Base-by-base conservation (phyloP, 495 filamentous ascomycete species). In the Chaetomium fimeti region DNA sequence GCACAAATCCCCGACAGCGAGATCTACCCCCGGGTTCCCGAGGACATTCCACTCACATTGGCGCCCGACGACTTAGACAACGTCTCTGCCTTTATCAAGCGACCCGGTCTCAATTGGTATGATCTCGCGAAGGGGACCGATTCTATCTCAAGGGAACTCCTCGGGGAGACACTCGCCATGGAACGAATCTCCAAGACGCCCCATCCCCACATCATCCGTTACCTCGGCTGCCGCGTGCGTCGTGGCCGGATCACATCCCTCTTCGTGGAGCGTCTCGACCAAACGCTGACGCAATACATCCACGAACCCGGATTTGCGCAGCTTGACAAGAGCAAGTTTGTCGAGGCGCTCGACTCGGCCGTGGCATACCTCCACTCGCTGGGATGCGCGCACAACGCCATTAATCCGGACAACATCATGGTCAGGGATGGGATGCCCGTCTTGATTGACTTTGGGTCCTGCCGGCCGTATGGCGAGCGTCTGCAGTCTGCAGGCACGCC, bases 381-480 rank as follows among this genome's bases (percentile, higher is more conserved):
- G 18, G 76, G 76, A 0, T 68, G 72, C 47, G 79, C 76, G 18
- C 79, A 81, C 56, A 78, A 78, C 45, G 73, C 75, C 40, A 67
- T 81, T 27, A 68, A 68, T 20, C 76, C 53, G 0, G 22, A 36
- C 53, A 56, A 56, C n/a, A 56, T 56, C 20, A 56, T 56, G 53
- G 53, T 76, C 1, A 28, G 58, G 24, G 79, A 80, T 60, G 65
- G 62, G 20, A 29, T 60, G 15, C 58, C 42, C 7, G 38, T 48
- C 24, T 55, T 68, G 32, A 62, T 66, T 62, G 53, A 56, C 53
- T 56, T 56, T 24, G 53, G 32, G 4, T 36, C 32, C 63, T 71
- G 67, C 43, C 16, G 8, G 43, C 43, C 43, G 3, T 22, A 22
- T 22, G 13, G 18, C n/a, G n/a, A n/a, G n/a, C n/a, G n/a, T n/a